Percentiles rank a stretch among this genome's conserved stretches.
Conservation (phyloP, 2,329 filamentous ascomycete species). For the Sarocladium strictum region DNA sequence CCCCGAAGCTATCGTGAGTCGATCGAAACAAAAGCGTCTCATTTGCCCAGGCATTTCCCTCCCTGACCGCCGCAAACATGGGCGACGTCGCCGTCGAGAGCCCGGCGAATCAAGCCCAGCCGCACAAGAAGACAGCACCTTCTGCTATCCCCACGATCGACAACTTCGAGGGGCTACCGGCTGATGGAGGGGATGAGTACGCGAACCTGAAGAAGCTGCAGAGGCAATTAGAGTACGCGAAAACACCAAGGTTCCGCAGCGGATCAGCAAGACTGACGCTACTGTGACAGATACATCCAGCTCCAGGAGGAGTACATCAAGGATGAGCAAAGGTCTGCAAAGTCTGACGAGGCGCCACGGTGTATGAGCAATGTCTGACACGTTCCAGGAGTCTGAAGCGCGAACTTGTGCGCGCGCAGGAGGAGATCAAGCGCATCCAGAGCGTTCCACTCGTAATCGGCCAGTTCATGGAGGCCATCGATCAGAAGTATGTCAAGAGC, state of each 20-base stretch:
- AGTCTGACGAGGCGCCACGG: too few species aligned
- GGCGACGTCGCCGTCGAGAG: slow-evolving; percentile 83
- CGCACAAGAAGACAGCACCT: slow-evolving; percentile 74
- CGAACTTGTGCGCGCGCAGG: slow-evolving; percentile 92
- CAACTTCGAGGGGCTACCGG: slow-evolving; percentile 75
- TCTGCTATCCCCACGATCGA: slow-evolving; percentile 86
- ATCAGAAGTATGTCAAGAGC: slow-evolving; percentile 70
- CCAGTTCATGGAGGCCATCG: slow-evolving; percentile 99
- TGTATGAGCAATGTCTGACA: slow-evolving; percentile 15
- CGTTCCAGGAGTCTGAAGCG: slow-evolving; percentile 78
- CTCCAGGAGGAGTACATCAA: slow-evolving; percentile 99
- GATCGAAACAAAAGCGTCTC: not conserved
- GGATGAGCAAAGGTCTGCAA: slow-evolving; percentile 87
- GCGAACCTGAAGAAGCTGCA: slow-evolving; percentile 94
- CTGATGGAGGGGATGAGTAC: slow-evolving; percentile 87
- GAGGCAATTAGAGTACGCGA: slow-evolving; percentile 79
- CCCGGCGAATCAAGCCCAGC: slow-evolving; percentile 64
- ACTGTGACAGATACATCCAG: slow-evolving; percentile 70
- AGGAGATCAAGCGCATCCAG: slow-evolving; percentile 99
- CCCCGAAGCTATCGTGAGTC: not conserved
- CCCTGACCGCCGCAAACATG: slow-evolving; percentile 45
- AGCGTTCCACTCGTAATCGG: slow-evolving; percentile 96
- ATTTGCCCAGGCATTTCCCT: too few species aligned
- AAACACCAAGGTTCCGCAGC: not conserved
- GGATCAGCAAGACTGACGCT: slow-evolving; percentile 7